Base-by-base conservation (phyloP, 805 yeast genomes). In the Wickerhamomyces bisporus region DNA sequence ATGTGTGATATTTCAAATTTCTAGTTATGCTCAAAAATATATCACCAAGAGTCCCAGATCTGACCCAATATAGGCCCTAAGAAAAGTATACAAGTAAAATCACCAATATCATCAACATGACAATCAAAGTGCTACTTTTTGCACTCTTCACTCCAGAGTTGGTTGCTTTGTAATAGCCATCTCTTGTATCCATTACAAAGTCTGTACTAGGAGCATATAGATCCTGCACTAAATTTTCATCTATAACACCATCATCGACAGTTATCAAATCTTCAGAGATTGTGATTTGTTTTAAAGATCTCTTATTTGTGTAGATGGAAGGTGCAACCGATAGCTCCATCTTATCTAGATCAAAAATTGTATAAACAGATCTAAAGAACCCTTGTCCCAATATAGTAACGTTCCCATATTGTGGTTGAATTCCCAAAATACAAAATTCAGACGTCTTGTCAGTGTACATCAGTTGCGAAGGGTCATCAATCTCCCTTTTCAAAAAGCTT, bases 291-390 rank as follows among this genome's bases (percentile, higher is more conserved):
- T 36, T 39, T 11, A 50, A 23, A 1, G 38, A 23, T 28, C 38
- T 34, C 20, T 34, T 34, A 3, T 15, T 15, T 4, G 48, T 44
- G 27, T 41, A 42, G 3, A 41, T 30, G 4, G 51, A 44, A 4
- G 55, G 53, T 7, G 58, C 58, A 18, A 53, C 24, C 3, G 50
- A 44, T 5, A 53, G 31, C 20, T 49, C 49, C 49, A 48, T 42
- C 13, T 31, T 29, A 34, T 51, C 57, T 8, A 51, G 30, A 35
- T 54, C 58, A 33, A 48, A 54, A 10, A 52, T 54, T 8, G 48
- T 42, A 21, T 53, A 53, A 3, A 41, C 11, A 10, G 46, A 28
- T 32, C 46, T 43, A 7, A 53, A 39, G 30, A 53, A 51, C 6
- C 41, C 42, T 4, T 43, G 48, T 1, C 58, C 58, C 11, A 53